Evolutionary conservation across 345 rosid genomes (phyloP), one percentile per base, ranked within the genome.

Genomic region (Eucalyptus dawsonii): DNA sequence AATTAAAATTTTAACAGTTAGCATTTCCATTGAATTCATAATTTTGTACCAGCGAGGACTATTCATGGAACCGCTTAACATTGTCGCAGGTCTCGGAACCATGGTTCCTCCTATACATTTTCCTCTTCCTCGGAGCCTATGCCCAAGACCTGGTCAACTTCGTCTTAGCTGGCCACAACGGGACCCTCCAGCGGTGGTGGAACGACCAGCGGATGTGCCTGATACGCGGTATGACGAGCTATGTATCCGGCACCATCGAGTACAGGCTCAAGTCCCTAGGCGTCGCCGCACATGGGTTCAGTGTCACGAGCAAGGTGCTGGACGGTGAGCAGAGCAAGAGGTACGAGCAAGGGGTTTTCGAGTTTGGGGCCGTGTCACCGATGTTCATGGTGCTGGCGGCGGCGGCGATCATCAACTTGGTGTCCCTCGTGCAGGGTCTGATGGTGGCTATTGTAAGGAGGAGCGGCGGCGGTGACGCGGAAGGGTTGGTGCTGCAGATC

Each of bases 141-240:
- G 91, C 44, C 45, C 95, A 94, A 90, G 96, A 93, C 86, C 45
- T 92, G 17, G 8, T 90, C 0, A 97, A 95, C 6, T 93, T 94
- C 87, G 12, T 92, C 45, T 29, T 92, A 22, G 19, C 87, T 9
- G 51, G 90, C 14, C 93, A 86, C 47, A 92, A 93, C 17, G 95
- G 94, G n/a, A 94, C 94, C 45, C 67, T 93, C 88, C 67, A 62
- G n/a, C 93, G 87, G 88, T 96, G 99, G 99, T 95, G 97, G 97
- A 96, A 92, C 87, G 96, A 94, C 87, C 97, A 93, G 87, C 92
- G 98, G 72, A 93, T 95, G 72, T 96, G 95, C 96, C 31, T 89
- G 85, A 88, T 97, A 50, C 93, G 92, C 80, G 95, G 97, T 14
- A 14, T 93, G 4, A 87, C 97, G 37, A 88, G 96, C 83, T 89